Evolutionary conservation across 2,329 filamentous ascomycete species (phyloP).

Genomic region (Aspergillus tanneri): DNA sequence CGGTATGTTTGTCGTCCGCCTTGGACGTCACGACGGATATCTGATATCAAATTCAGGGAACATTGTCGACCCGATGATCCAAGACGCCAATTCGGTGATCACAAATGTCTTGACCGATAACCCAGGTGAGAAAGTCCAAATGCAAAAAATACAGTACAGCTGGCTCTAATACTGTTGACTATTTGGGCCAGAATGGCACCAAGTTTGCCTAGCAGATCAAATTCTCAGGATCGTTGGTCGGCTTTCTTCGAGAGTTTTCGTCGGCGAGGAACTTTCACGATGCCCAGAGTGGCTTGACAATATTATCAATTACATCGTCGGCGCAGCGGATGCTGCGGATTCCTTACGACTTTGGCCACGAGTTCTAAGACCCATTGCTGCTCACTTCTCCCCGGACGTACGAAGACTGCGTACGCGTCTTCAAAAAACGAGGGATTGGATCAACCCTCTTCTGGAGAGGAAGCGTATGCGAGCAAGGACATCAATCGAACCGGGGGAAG

Average conservation of each 20-base stretch:
- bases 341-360: slow-evolving; percentile 13
- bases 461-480: neutral
- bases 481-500: neutral
- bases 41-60: slow-evolving; percentile 3
- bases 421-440: slow-evolving; percentile 9
- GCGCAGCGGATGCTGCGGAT: slow-evolving; percentile 16
- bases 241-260: slow-evolving; percentile 19
- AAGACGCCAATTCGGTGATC: neutral
- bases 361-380: slow-evolving; percentile 8
- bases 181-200: slow-evolving; percentile 13
- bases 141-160: too few relatives aligned
- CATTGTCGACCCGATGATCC: slow-evolving; percentile 10
- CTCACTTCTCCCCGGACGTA: slow-evolving; percentile 11
- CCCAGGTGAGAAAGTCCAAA: neutral
- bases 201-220: slow-evolving; percentile 1
- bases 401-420: slow-evolving; percentile 10
- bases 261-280: slow-evolving; percentile 23
- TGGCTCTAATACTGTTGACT: neutral
- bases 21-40: too few relatives aligned
- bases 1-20: slow-evolving; percentile 16
- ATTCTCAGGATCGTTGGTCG: slow-evolving; percentile 9
- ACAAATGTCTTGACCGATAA: slow-evolving; percentile 11
- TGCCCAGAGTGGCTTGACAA: slow-evolving; percentile 29
- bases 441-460: slow-evolving; percentile 10
- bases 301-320: slow-evolving; percentile 26